These are phyloP conservation scores for Tuber magnatum DNA, from an alignment of 495 filamentous ascomycete genomes.

Conservation along the genomic window DNA sequence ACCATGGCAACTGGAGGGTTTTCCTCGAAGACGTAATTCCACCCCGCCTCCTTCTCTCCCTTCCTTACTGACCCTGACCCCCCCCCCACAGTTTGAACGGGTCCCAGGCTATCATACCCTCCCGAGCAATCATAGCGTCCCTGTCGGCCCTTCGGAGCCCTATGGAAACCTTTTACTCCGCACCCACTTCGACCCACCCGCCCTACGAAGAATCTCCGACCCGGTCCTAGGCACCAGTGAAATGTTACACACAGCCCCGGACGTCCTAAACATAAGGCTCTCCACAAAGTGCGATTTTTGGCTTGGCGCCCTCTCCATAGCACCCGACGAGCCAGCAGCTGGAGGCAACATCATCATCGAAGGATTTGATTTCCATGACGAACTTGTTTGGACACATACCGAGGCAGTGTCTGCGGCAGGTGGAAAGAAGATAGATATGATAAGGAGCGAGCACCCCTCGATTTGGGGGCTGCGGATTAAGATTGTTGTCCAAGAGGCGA, in stretches of 20 bases:
- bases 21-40: not conserved
- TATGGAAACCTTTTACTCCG: not conserved
- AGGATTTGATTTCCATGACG: not conserved
- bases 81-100: not conserved
- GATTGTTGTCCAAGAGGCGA: not conserved
- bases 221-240: not conserved
- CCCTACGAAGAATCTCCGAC: not conserved
- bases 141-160: not conserved
- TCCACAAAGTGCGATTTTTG: not conserved
- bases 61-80: not conserved
- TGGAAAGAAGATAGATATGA: not conserved
- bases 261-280: not conserved
- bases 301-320: not conserved
- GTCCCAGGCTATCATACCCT: not conserved
- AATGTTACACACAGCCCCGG: not conserved
- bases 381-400: not conserved
- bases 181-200: not conserved
- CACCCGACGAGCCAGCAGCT: not conserved
- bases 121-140: not conserved
- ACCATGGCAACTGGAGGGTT: not conserved
- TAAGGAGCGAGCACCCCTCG: not conserved
- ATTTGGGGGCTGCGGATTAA: not conserved
- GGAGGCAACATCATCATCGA: not conserved
- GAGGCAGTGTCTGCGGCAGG: not conserved
- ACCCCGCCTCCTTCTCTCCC: not conserved